These are phyloP conservation scores for Brassica carinata DNA, from an alignment of 345 rosid species.

Conservation along the genomic window DNA sequence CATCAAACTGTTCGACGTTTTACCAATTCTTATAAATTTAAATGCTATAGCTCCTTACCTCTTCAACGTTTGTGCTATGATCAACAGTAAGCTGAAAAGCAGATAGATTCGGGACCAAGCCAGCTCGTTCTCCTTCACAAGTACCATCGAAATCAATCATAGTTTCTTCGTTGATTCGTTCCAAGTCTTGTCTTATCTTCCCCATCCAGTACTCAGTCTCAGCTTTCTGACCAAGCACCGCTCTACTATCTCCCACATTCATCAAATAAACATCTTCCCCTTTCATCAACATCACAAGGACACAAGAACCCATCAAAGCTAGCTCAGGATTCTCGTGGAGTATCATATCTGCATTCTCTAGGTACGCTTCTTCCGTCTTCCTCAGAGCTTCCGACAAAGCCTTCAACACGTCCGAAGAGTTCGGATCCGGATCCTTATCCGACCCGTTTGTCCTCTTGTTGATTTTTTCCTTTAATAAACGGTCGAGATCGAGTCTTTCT, in stretches of 20 bases:
- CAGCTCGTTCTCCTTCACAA: conserved; percentile 43
- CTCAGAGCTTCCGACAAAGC: conserved; percentile 79
- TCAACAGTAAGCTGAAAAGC: conserved; percentile 81
- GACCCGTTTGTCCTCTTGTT: conserved; percentile 35
- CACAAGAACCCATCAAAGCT: conserved; percentile 97
- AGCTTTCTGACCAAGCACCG: conserved; percentile 74
- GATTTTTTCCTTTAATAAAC: conserved; percentile 59
- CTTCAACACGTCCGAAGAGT: conserved; percentile 69
- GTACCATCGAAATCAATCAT: conserved; percentile 73
- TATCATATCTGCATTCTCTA: conserved; percentile 86
- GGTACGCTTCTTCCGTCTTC: conserved; percentile 87
- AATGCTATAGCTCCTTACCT: conserved; percentile 47
- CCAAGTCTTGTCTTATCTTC: conserved; percentile 73
- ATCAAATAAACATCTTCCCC: conserved; percentile 93
- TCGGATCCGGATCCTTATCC: conserved; percentile 44
- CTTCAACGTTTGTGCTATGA: conserved; percentile 87
- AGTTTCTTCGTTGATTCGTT: conserved; percentile 90
- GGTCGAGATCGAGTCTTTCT: conserved; percentile 72
- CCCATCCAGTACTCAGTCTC: conserved; percentile 76
- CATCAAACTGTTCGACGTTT: background rate
- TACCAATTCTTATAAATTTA: background rate
- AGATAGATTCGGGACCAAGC: conserved; percentile 43
- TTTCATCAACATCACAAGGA: conserved; percentile 89
- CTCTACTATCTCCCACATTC: conserved; percentile 98
- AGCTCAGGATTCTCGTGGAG: conserved; percentile 85